A percentile compares a stretch with the other conserved stretches of the same genome.
These are phyloP conservation scores for Penicillium manginii DNA, from an alignment of 495 filamentous ascomycete species.

Conservation along the genomic window DNA sequence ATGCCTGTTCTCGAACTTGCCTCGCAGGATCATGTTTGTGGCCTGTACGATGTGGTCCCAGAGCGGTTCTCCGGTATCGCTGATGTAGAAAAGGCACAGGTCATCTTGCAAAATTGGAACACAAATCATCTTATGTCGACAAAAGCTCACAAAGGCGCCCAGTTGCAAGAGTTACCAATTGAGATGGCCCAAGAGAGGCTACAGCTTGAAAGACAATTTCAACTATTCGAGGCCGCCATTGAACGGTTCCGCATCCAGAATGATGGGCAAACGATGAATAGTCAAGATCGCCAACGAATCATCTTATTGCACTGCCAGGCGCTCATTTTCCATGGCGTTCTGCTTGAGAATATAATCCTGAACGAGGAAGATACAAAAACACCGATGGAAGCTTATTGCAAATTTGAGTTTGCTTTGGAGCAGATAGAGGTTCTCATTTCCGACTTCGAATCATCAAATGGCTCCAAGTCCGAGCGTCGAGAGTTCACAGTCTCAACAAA, in stretches of 20 bases:
- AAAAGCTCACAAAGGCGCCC: conserved; percentile 6
- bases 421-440: conserved; percentile 17
- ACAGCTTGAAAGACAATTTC: conserved; percentile 12
- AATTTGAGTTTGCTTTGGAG: conserved; percentile 10
- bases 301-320: conserved; percentile 17
- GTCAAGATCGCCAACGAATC: not conserved
- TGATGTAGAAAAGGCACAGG: conserved; percentile 19
- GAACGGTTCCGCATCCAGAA: not conserved
- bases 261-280: not conserved
- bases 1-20: conserved; percentile 10
- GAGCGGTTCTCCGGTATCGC: conserved; percentile 10
- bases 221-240: conserved; percentile 7
- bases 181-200: conserved; percentile 17
- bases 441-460: not conserved
- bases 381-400: not conserved
- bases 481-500: conserved; percentile 26
- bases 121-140: conserved; percentile 19
- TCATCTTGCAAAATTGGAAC: conserved; percentile 23
- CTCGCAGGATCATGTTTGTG: not conserved
- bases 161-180: conserved; percentile 13
- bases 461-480: not conserved
- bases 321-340: conserved; percentile 14
- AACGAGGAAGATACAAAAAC: not conserved
- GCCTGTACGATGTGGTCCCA: conserved; percentile 8
- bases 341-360: conserved; percentile 17